A percentile compares a stretch with the other conserved stretches of the same genome.
Conservation (phyloP, 1,284 basidiomycete species). For the Ganoderma boninense region DNA sequence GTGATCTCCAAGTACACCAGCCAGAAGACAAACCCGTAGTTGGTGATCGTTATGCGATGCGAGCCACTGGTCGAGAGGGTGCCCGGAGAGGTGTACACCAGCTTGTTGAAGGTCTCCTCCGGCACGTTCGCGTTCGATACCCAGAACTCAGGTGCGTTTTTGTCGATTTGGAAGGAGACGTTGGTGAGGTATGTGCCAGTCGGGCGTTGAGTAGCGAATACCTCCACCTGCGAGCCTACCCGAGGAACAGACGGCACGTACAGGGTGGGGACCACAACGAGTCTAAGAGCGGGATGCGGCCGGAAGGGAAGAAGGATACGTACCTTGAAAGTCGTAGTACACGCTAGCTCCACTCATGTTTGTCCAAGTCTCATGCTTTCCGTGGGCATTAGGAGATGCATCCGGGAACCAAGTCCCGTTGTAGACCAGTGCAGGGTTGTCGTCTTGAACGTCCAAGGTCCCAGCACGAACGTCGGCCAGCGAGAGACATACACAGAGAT, state of each 20-base stretch:
- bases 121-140: constrained; percentile 8
- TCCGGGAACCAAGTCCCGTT: constrained; percentile 24
- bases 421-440: constrained; percentile 16
- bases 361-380: constrained; percentile 28
- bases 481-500: background rate
- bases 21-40: constrained; percentile 20
- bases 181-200: constrained; percentile 17
- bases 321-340: constrained; percentile 28
- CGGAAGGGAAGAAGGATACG: background rate
- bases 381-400: constrained; percentile 23
- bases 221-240: constrained; percentile 12
- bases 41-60: constrained; percentile 19
- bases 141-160: constrained; percentile 7
- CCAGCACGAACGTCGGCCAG: background rate
- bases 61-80: constrained; percentile 3
- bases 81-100: constrained; percentile 18
- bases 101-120: constrained; percentile 14
- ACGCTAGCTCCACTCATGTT: constrained; percentile 28
- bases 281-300: background rate
- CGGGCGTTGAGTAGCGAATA: constrained; percentile 17
- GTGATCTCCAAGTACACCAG: constrained; percentile 16
- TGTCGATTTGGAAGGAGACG: constrained; percentile 20
- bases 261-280: background rate
- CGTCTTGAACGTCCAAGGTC: background rate
- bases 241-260: background rate